Evolutionary conservation across 2,329 filamentous ascomycete genomes (phyloP), one percentile per base, ranked within the genome.

Genomic region (Curvularia eragrostidis): DNA sequence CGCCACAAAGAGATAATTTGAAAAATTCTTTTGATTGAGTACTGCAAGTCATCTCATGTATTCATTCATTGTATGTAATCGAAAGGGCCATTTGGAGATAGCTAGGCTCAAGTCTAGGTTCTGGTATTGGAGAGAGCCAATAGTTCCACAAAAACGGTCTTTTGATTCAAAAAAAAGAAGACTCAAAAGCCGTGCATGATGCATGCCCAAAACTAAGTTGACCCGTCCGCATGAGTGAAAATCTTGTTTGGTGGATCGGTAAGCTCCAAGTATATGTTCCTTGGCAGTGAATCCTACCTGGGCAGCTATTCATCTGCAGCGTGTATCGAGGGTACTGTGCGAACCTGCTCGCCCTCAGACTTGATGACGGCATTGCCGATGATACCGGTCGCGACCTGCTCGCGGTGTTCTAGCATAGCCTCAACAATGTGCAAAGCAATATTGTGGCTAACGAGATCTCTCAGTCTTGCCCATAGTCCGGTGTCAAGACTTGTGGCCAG

Each of bases 381-480:
- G 10, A 42, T 15, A 4, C 51, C 48, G 4, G 1, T 28, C 23
- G 63, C 60, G 23, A 62, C 23, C 6, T 60, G 52, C 12, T 42
- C n/a, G 5, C 19, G 49, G 2, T 34, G 8, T 9, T 12, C n/a
- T 0, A 68, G 0, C 61, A 68, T 63, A 3, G 49, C 30, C 1
- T 52, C 46, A 2, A 65, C 58, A 4, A 67, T 10, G 2, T 51
- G 46, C 1, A 50, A 44, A 2, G 58, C 58, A 1, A 57, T 53
- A 0, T 28, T 3, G 0, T 52, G 60, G 3, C 26, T 61, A 2
- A 65, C 28, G 12, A 39, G 3, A 13, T 26, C 41, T 13, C n/a
- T 43, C 13, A 43, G 15, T 2, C 26, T 4, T 8, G 12, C 6
- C 41, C 41, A 43, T n/a, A 43, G 41, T 8, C 8, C 21, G 3